Evolutionary conservation across 495 filamentous ascomycete species (phyloP).

Genomic region (Penicillium daleae): DNA sequence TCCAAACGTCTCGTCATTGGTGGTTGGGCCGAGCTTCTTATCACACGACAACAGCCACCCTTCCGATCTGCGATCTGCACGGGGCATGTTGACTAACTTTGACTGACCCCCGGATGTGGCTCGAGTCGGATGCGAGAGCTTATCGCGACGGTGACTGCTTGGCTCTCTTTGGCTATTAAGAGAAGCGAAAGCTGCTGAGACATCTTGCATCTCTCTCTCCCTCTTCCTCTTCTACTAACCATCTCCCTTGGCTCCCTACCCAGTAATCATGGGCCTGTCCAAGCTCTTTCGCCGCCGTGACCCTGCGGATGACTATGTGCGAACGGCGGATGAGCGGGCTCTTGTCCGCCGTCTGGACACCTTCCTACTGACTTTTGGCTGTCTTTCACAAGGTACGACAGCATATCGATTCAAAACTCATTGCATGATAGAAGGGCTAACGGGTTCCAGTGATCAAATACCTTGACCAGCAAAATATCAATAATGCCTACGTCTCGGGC

Average conservation of each 20-base stretch:
- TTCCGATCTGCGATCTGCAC: conserved; percentile 15
- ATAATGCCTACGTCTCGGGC: conserved; percentile 52
- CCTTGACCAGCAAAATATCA: conserved; percentile 60
- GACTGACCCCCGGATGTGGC: background rate
- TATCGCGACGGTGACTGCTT: conserved; percentile 3
- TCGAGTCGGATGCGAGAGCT: background rate
- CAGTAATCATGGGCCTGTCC: conserved; percentile 24
- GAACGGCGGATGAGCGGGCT: conserved; percentile 34
- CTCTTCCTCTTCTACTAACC: background rate
- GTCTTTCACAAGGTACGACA: conserved; percentile 35
- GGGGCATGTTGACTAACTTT: background rate
- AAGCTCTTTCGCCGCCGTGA: conserved; percentile 24
- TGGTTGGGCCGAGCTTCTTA: conserved; percentile 18
- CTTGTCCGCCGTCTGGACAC: conserved; percentile 38
- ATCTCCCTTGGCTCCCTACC: background rate
- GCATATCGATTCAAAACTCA: background rate
- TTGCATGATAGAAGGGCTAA: conserved; percentile 4
- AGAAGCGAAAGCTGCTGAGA: background rate
- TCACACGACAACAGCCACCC: conserved; percentile 13
- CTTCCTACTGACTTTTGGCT: conserved; percentile 38
- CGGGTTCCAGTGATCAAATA: conserved; percentile 50
- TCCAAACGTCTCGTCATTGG: conserved; percentile 15
- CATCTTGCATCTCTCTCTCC: background rate
- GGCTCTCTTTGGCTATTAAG: background rate
- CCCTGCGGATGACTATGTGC: conserved; percentile 13